phyloP scores from a whole-genome alignment of 1,284 basidiomycete genomes.

The Naganishia liquefaciens region DNA sequence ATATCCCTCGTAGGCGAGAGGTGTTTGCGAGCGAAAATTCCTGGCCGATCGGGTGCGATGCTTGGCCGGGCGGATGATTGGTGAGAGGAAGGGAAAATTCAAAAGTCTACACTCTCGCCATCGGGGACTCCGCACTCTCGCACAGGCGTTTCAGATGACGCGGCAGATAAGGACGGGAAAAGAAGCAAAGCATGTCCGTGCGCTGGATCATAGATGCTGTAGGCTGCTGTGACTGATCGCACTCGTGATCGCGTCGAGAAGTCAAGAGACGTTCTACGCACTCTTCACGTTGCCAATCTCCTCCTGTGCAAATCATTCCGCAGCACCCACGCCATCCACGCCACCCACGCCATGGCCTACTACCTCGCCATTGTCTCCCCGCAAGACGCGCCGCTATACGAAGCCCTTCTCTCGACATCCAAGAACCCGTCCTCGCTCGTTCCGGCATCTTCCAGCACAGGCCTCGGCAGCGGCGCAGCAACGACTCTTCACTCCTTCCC shows the following conservation, averaged over 20 bases:
- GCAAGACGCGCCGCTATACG: conserved; percentile 52
- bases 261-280: no score
- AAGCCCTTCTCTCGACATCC: conserved; percentile 49
- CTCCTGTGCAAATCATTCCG: no score
- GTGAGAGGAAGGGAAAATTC: neutral
- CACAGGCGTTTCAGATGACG: conserved; percentile 4
- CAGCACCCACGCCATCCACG: neutral
- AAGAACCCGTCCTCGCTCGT: conserved; percentile 36
- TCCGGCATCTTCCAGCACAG: conserved; percentile 22
- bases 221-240: no score
- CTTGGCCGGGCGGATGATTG: conserved; percentile 14
- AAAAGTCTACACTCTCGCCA: conserved; percentile 22
- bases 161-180: neutral
- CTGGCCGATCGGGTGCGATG: conserved; percentile 25
- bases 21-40: conserved; percentile 13
- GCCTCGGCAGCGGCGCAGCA: conserved; percentile 23
- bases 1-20: neutral
- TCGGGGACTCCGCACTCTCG: conserved; percentile 19
- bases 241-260: no score
- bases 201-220: no score
- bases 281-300: no score
- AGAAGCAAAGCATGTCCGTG: neutral
- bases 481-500: conserved; percentile 40
- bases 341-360: conserved; percentile 48
- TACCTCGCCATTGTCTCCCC: conserved; percentile 55